These are phyloP conservation scores for Candida nanaspora DNA, from an alignment of 805 yeast genomes.

Conservation along the genomic window DNA sequence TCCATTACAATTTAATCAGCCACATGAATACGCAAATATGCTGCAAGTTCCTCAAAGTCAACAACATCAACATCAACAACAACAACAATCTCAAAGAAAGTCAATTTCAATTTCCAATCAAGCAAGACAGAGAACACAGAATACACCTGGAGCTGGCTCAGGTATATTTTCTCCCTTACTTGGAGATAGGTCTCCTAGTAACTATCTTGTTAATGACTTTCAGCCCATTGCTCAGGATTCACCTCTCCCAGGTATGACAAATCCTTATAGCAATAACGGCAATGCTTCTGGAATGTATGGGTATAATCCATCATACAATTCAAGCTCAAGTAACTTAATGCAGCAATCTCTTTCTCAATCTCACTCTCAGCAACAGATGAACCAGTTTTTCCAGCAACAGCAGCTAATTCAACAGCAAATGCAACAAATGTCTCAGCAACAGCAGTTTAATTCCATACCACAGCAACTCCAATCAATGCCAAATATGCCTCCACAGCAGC, in stretches of 20 bases:
- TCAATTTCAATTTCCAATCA: not conserved
- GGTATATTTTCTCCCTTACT: not conserved
- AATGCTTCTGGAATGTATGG: no score
- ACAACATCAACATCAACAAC: not conserved
- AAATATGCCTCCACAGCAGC: not conserved
- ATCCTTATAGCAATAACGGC: no score
- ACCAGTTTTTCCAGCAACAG: not conserved
- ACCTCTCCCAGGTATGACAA: no score
- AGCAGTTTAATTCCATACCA: no score
- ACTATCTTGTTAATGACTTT: not conserved
- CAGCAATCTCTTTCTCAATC: not conserved
- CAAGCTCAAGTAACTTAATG: no score
- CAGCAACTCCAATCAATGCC: no score
- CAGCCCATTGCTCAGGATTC: not conserved
- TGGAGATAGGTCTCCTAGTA: not conserved
- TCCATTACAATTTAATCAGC: no score
- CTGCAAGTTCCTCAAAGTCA: no score
- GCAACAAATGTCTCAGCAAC: not conserved
- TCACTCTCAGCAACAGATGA: not conserved
- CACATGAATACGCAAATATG: no score
- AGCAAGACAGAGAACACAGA: not conserved
- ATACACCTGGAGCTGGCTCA: not conserved
- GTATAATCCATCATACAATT: no score
- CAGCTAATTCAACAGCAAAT: not conserved
- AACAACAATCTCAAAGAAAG: not conserved